A percentile compares a stretch with the other conserved stretches of the same genome.
These are phyloP conservation scores for Hypoxylon fuscum DNA, from an alignment of 495 filamentous ascomycete genomes.

Conservation along the genomic window DNA sequence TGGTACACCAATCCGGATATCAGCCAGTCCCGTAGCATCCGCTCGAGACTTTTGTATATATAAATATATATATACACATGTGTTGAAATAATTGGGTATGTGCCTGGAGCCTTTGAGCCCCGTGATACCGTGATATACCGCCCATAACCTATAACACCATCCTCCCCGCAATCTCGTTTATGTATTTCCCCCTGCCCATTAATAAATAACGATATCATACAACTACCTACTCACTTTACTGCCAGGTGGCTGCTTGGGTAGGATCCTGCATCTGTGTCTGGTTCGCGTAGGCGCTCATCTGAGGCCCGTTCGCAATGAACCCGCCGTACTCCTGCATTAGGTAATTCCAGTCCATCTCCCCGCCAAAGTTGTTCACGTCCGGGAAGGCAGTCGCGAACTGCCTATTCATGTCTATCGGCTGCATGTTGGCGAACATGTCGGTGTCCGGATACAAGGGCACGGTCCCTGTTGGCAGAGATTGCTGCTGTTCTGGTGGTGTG, in stretches of 20 bases:
- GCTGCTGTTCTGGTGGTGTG: constrained; percentile 27
- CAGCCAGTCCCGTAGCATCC: too few species aligned
- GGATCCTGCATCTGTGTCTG: constrained; percentile 30
- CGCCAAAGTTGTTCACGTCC: constrained; percentile 52
- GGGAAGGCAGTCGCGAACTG: constrained; percentile 44
- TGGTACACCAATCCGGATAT: too few species aligned
- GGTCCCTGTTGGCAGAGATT: constrained; percentile 17
- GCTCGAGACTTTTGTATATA: too few species aligned
- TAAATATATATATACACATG: background rate
- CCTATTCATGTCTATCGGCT: constrained; percentile 36
- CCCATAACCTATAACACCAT: constrained; percentile 1
- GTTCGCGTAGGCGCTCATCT: constrained; percentile 36
- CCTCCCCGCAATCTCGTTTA: background rate
- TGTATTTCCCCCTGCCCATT: background rate
- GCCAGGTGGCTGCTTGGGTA: constrained; percentile 24
- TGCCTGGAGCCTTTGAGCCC: too few species aligned
- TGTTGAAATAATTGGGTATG: constrained; percentile 11
- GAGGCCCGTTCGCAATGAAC: constrained; percentile 38
- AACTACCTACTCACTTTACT: constrained; percentile 30
- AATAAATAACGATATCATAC: constrained; percentile 3
- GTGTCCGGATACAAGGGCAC: constrained; percentile 32
- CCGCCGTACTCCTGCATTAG: constrained; percentile 53
- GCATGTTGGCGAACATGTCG: constrained; percentile 39
- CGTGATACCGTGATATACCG: too few species aligned
- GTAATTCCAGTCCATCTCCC: constrained; percentile 57